Evolutionary conservation across 2,329 filamentous ascomycete genomes (phyloP), one percentile per base, ranked within the genome.

Genomic region (Exophiala viscosa): DNA sequence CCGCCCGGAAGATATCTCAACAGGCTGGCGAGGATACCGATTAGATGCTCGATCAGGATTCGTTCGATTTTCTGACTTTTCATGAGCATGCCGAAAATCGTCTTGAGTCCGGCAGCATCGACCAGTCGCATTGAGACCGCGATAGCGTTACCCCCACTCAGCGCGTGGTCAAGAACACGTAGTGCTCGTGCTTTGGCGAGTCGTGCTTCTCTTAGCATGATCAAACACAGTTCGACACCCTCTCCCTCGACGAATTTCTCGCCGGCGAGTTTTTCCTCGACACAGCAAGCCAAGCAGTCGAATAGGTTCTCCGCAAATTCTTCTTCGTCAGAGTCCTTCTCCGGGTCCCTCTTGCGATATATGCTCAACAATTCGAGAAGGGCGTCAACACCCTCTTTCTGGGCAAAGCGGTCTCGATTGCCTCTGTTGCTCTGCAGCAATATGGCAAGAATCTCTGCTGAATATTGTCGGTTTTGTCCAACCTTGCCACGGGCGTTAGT

Each of bases 241-340:
- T 99, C 93, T 1, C 89, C 90, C 61, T 93, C 88, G 32, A 96
- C 67, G 57, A 97, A 93, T 54, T 88, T 89, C 8, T 72, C 65
- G 69, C 96, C 96, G 5, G 91, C 91, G 3, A 78, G 71, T 0
- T 77, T 68, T 53, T 90, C 86, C 62, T 95, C 88, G 0, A 86
- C 87, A 1, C 95, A 73, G 61, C 88, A 95, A 1, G 88, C 88
- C 14, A 97, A 68, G 1, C 85, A 83, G 65, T 96, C 91, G 67
- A 99, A 99, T 0, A 96, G 67, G 60, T 99, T 96, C 70, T 95
- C 90, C 66, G 95, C 88, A 67, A 88, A 96, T 72, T 99, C 93
- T 66, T 96, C 91, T 69, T 97, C 93, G 45, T 93, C 86, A 31
- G 86, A 84, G 53, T 90, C 89, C 65, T 88, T 92, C 44, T 84